Base-by-base conservation (phyloP, 495 filamentous ascomycete species). In the Penicillium odoratum region DNA sequence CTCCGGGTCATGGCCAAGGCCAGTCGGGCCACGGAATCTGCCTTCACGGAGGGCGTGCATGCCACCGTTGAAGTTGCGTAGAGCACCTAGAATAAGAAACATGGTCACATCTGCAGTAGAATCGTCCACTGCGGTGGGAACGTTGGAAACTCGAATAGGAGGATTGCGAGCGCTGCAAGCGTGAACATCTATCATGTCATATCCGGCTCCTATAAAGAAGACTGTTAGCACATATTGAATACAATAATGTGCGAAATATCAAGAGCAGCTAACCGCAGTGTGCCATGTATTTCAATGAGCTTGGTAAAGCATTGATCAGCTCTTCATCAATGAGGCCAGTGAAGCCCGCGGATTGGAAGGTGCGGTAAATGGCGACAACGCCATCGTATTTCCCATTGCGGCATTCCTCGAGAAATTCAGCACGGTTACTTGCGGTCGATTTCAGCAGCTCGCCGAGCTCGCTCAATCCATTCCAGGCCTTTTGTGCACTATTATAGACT, bases 41-140 rank as follows among this genome's bases (percentile, higher is more conserved):
- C 85, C 85, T 13, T 79, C 62, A 5, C 86, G 81, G 7, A 94
- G 77, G 7, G 80, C 70, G 0, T 75, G 57, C 80, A 92, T 85
- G 8, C 84, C 77, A 4, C 75, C 67, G 63, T 86, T 86, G 64
- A 93, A 85, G 62, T 85, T 83, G 21, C 91, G 83, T 21, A 94
- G 74, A 2, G 90, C 89, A 4, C 88, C 89, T 47, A 96, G 72
- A 44, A 94, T 83, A 5, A 95, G 79, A 63, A 90, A 94, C 64
- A 94, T 80, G 63, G 81, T 87, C 18, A 83, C 78, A 66, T 93
- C 91, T 33, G 91, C 90, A 0, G 90, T 93, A 25, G 91, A 85
- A 62, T 92, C 89, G 63, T 93, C 84, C 38, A 92, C 88, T 16
- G 88, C 87, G 0, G 83, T 86, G 50, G 90, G 92, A n/a, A 85